phyloP scores from a whole-genome alignment of 495 filamentous ascomycete species.

The Cercophora samala region DNA sequence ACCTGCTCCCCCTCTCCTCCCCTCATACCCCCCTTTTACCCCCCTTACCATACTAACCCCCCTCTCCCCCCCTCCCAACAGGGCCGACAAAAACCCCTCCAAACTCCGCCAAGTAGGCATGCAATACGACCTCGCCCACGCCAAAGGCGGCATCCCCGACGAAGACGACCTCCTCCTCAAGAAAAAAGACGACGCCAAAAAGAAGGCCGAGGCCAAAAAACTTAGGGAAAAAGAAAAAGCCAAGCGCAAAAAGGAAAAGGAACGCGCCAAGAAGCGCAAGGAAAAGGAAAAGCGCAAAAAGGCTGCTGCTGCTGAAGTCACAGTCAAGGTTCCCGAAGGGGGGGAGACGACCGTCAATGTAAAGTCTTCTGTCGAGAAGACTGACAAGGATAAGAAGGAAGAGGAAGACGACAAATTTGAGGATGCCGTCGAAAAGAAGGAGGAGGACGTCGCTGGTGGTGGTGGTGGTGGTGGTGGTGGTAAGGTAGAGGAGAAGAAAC shows the following conservation, averaged over 20 bases:
- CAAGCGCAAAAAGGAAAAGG: slow-evolving; percentile 21
- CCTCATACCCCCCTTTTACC: not conserved
- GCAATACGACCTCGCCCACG: slow-evolving; percentile 81
- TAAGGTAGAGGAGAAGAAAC: not conserved
- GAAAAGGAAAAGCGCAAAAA: slow-evolving; percentile 28
- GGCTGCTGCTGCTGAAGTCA: not conserved
- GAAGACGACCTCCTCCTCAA: slow-evolving; percentile 53
- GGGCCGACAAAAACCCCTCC: slow-evolving; percentile 60
- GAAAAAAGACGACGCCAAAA: slow-evolving; percentile 45
- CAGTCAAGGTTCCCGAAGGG: not conserved
- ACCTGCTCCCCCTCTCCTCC: too few species aligned
- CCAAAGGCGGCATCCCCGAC: slow-evolving; percentile 64
- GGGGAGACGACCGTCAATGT: not conserved
- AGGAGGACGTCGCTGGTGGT: too few species aligned
- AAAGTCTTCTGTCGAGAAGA: not conserved
- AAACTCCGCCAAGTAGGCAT: slow-evolving; percentile 81
- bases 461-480: not conserved
- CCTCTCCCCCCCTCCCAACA: not conserved
- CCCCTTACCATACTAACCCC: not conserved
- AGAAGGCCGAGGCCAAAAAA: slow-evolving; percentile 31
- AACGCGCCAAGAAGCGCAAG: slow-evolving; percentile 28
- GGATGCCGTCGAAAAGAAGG: not conserved
- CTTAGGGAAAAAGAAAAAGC: slow-evolving; percentile 31
- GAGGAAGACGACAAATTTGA: not conserved
- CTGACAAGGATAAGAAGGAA: not conserved